phyloP scores from a whole-genome alignment of 306 rosid species.

The Inga leiocalycina region DNA sequence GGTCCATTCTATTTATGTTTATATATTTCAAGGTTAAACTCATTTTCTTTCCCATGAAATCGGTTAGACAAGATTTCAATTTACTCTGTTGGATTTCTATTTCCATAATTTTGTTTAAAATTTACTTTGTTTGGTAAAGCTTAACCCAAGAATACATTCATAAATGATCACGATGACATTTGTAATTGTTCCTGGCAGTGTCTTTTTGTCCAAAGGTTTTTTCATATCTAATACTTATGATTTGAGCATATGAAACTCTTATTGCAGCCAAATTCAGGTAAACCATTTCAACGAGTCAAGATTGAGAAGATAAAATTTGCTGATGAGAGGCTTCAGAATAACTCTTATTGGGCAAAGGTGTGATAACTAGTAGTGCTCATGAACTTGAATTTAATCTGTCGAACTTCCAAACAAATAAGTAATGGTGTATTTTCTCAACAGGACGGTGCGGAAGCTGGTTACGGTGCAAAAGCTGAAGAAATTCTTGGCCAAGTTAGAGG shows the following conservation, averaged over 20 bases:
- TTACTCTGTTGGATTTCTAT: neutral
- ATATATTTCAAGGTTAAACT: neutral
- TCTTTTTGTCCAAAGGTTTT: neutral
- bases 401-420: neutral
- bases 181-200: neutral
- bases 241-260: slow-evolving; percentile 20
- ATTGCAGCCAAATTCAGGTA: slow-evolving; percentile 67
- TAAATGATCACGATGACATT: neutral
- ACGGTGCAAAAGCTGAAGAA: slow-evolving; percentile 98
- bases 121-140: neutral
- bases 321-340: slow-evolving; percentile 81
- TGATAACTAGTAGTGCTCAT: slow-evolving; percentile 33
- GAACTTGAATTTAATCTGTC: neutral
- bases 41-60: neutral
- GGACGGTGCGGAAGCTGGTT: slow-evolving; percentile 89
- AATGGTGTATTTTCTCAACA: slow-evolving; percentile 45
- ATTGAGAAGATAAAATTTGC: slow-evolving; percentile 56
- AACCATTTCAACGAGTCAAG: slow-evolving; percentile 82
- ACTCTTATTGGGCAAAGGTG: slow-evolving; percentile 98
- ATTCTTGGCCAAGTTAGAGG: slow-evolving; percentile 94
- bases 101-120: neutral
- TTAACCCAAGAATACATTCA: neutral
- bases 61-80: neutral
- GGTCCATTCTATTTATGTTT: neutral
- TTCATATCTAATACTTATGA: neutral